Conservation (phyloP, 2,329 filamentous ascomycete genomes). For the Shiraia sp. region DNA sequence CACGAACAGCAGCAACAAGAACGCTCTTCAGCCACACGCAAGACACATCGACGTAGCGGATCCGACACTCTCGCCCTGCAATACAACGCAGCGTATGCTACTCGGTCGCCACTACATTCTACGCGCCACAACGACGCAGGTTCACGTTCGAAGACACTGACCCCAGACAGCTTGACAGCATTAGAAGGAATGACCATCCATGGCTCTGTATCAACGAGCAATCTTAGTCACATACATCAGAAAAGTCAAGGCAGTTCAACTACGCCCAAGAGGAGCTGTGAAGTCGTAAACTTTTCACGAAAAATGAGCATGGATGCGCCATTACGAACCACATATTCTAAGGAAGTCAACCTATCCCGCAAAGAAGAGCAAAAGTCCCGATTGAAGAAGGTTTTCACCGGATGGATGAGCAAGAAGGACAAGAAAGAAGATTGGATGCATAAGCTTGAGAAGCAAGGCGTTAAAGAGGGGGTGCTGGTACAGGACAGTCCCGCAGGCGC, state of each 20-base stretch:
- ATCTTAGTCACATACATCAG: slow-evolving; percentile 24
- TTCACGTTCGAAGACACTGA: slow-evolving; percentile 11
- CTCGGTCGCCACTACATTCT: slow-evolving; percentile 18
- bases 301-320: slow-evolving; percentile 36
- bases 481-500: slow-evolving; percentile 32
- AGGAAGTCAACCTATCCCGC: slow-evolving; percentile 18
- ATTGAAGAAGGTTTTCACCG: slow-evolving; percentile 41
- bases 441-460: slow-evolving; percentile 45
- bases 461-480: slow-evolving; percentile 45
- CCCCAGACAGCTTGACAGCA: slow-evolving; percentile 9
- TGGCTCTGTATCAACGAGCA: slow-evolving; percentile 27
- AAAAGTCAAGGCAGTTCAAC: slow-evolving; percentile 16
- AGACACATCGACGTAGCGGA: slow-evolving; percentile 33
- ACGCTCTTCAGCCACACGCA: slow-evolving; percentile 30
- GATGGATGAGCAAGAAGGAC: slow-evolving; percentile 43
- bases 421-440: slow-evolving; percentile 49
- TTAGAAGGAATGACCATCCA: slow-evolving; percentile 25
- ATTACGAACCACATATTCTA: slow-evolving; percentile 11
- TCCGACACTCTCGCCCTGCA: slow-evolving; percentile 34
- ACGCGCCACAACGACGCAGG: slow-evolving; percentile 15
- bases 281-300: slow-evolving; percentile 36
- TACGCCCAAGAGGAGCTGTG: slow-evolving; percentile 25
- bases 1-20: slow-evolving; percentile 30
- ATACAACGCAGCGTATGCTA: slow-evolving; percentile 22
- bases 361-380: slow-evolving; percentile 37